Evolutionary conservation across 1,139 yeast species (phyloP), one percentile per base, ranked within the genome.

Genomic region (Candida tetrigidarum): DNA sequence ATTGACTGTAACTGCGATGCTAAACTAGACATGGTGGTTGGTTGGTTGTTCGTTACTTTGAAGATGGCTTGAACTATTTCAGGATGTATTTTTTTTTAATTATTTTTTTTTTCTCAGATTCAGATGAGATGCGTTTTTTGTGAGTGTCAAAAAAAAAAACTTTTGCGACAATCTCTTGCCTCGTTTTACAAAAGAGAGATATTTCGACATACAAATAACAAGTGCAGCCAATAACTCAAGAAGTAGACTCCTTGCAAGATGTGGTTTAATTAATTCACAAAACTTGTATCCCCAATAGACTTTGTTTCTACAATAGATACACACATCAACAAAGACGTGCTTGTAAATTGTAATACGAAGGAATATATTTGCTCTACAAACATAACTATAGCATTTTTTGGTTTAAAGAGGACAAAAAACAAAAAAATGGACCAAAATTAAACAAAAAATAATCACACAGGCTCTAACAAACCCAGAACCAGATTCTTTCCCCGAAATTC

Each of bases 1-100:
- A 92, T 83, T 39, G 78, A 81, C 56, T 88, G 79, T 59, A 93
- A 78, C 76, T 93, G 99, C 50, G 83, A 83, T 38, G 93, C 88
- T 70, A 93, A 81, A 56, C 69, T 62, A 38, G 92, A 83, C 79
- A 73, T 73, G 35, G 33, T 33, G n/a, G n/a, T 22, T 27, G 26
- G 15, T 20, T 9, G 25, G 4, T 40, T 19, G 26, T 26, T 12
- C 41, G 8, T 14, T n/a, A 19, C n/a, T 6, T 22, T 41, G 42
- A 28, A 18, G 22, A 4, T 12, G 14, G n/a, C 6, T 10, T 19
- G 12, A 7, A n/a, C n/a, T n/a, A 20, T 10, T 7, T 14, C 4
- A 11, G 2, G 11, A 11, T 9, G 12, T 20, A 9, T 39, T 32
- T 32, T 15, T 34, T 16, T 41, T 41, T 18, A 14, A 15, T 28